phyloP scores from a whole-genome alignment of 441 rosid species.

The Corymbia citriodora region DNA sequence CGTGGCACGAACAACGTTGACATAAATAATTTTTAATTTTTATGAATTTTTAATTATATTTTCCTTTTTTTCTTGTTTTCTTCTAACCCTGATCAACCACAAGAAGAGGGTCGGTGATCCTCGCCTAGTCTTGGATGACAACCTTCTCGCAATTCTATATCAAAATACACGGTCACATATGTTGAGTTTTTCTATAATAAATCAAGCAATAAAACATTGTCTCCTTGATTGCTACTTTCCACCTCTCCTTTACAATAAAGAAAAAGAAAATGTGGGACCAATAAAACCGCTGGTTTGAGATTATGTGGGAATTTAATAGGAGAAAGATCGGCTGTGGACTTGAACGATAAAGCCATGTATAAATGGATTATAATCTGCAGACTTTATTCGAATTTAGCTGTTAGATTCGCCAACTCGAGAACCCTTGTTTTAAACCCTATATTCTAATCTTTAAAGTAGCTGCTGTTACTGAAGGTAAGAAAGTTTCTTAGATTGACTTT shows the following conservation, averaged over 20 bases:
- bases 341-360: background rate
- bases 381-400: rapidly evolving
- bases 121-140: background rate
- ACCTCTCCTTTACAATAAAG: background rate
- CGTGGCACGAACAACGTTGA: no score
- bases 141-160: background rate
- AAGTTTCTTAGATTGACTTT: background rate
- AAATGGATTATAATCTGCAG: background rate
- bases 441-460: background rate
- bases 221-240: background rate
- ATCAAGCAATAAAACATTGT: no score
- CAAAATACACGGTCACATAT: rapidly evolving
- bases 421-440: background rate
- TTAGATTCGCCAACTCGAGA: background rate
- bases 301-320: rapidly evolving
- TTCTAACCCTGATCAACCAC: no score
- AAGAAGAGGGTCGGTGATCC: no score
- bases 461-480: background rate
- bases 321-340: background rate
- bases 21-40: no score
- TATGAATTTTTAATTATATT: no score
- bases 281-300: background rate
- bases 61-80: no score
- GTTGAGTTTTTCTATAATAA: no score
- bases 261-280: background rate